phyloP scores from a whole-genome alignment of 371 early-diverging fungal species.

The Apophysomyces ossiformis region DNA sequence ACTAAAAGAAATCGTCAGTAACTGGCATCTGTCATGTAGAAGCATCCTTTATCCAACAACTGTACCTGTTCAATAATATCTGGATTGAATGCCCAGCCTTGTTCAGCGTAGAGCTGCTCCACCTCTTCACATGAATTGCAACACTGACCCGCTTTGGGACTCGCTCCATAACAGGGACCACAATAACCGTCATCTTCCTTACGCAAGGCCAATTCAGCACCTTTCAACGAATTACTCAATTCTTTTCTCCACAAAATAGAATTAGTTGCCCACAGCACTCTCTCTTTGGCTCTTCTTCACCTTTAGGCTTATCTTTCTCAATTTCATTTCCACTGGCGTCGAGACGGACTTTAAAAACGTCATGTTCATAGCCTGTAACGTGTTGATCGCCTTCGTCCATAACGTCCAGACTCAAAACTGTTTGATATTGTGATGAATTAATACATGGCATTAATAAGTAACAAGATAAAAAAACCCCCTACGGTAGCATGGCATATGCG shows the following conservation, averaged over 20 bases:
- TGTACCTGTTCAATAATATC: slow-evolving; percentile 78
- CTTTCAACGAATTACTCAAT: slow-evolving; percentile 11
- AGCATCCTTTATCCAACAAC: background rate
- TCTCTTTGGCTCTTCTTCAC: slow-evolving; percentile 25
- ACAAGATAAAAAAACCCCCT: slow-evolving; percentile 29
- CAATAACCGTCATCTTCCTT: slow-evolving; percentile 61
- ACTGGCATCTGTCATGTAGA: too few relatives aligned
- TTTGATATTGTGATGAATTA: background rate
- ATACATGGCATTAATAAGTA: background rate
- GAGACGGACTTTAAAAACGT: slow-evolving; percentile 81
- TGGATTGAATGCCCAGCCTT: slow-evolving; percentile 81
- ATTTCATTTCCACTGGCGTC: slow-evolving; percentile 72
- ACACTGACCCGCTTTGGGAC: slow-evolving; percentile 66
- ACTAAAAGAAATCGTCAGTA: slow-evolving; percentile 38
- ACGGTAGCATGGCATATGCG: slow-evolving; percentile 88
- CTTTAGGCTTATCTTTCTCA: slow-evolving; percentile 54
- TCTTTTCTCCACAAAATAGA: background rate
- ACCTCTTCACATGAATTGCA: slow-evolving; percentile 96
- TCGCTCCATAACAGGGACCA: slow-evolving; percentile 90
- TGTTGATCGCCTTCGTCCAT: slow-evolving; percentile 92
- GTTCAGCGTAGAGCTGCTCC: slow-evolving; percentile 73
- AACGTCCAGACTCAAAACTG: slow-evolving; percentile 88
- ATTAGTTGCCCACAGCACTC: too few relatives aligned
- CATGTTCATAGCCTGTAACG: slow-evolving; percentile 79
- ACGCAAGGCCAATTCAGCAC: background rate